Conservation (phyloP, 495 filamentous ascomycete genomes). For the Lasiosphaeria miniovina region DNA sequence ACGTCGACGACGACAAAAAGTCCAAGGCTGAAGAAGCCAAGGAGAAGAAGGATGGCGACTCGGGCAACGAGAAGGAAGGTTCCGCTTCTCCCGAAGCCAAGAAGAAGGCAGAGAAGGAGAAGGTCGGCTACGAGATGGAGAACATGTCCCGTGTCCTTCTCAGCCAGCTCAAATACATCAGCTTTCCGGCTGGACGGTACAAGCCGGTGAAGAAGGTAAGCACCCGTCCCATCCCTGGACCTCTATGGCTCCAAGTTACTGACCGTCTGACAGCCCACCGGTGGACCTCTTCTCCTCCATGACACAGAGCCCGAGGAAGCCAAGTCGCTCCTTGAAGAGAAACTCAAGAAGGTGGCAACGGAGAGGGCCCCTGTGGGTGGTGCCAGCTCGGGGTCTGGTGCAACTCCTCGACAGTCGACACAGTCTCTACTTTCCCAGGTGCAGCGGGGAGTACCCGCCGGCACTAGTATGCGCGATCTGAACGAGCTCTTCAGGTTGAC, state of each 20-base stretch:
- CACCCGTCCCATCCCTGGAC: conserved; percentile 18
- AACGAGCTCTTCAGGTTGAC: conserved; percentile 36
- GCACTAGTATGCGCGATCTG: conserved; percentile 24
- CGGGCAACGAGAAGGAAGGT: conserved; percentile 54
- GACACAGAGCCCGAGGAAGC: conserved; percentile 78
- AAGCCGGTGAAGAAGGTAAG: conserved; percentile 92
- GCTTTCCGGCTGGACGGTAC: conserved; percentile 81
- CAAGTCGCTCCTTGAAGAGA: conserved; percentile 78
- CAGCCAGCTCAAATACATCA: conserved; percentile 91
- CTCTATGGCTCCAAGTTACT: conserved; percentile 29
- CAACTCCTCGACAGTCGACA: conserved; percentile 13
- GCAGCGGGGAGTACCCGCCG: conserved; percentile 2
- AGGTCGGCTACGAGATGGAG: conserved; percentile 90
- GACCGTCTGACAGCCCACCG: conserved; percentile 69
- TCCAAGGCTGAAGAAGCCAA: conserved; percentile 61
- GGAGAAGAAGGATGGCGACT: conserved; percentile 54
- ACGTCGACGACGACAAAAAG: conserved; percentile 67
- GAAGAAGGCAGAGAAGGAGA: conserved; percentile 94
- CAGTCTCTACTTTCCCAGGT: conserved; percentile 18
- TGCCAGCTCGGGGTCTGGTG: conserved; percentile 17
- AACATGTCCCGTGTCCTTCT: conserved; percentile 97
- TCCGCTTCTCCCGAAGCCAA: conserved; percentile 49
- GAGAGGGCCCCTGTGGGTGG: conserved; percentile 57
- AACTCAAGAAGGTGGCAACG: conserved; percentile 72
- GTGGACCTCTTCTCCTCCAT: conserved; percentile 85